A percentile compares a stretch with the other conserved stretches of the same genome.
These are phyloP conservation scores for Rhizopogon rudus DNA, from an alignment of 768 basidiomycete genomes.

Conservation along the genomic window DNA sequence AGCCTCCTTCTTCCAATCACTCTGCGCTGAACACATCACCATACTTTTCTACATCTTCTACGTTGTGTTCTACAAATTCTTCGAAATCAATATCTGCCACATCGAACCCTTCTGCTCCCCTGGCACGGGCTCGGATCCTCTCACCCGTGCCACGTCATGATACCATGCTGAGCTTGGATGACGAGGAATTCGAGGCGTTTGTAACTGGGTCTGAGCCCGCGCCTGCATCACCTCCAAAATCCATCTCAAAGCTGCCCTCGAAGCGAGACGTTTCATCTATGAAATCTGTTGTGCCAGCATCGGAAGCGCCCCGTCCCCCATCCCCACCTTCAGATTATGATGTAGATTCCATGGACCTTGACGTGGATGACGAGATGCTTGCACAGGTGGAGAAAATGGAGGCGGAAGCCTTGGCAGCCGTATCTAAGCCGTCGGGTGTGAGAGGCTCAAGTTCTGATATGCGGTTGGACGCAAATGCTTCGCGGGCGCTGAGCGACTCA, in stretches of 20 bases:
- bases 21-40: constrained; percentile 6
- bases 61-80: constrained; percentile 8
- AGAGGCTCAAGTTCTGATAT: background rate
- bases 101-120: constrained; percentile 26
- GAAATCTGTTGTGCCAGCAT: constrained; percentile 1
- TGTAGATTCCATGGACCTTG: constrained; percentile 30
- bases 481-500: background rate
- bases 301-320: constrained; percentile 11
- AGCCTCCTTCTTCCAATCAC: background rate
- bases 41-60: constrained; percentile 13
- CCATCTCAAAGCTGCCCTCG: constrained; percentile 2
- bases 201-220: constrained; percentile 6
- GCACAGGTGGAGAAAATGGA: constrained; percentile 30
- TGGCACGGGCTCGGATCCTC: constrained; percentile 17
- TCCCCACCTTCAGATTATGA: constrained; percentile 24
- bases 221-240: constrained; percentile 6
- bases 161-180: constrained; percentile 26
- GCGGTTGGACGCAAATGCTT: background rate
- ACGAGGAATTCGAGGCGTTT: constrained; percentile 12
- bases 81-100: constrained; percentile 17
- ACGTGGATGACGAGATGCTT: constrained; percentile 35
- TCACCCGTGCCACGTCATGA: constrained; percentile 12
- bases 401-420: constrained; percentile 11
- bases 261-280: background rate
- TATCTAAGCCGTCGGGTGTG: background rate